Conservation (phyloP, 2,329 filamentous ascomycete species). For the Clarireedia sp. region DNA sequence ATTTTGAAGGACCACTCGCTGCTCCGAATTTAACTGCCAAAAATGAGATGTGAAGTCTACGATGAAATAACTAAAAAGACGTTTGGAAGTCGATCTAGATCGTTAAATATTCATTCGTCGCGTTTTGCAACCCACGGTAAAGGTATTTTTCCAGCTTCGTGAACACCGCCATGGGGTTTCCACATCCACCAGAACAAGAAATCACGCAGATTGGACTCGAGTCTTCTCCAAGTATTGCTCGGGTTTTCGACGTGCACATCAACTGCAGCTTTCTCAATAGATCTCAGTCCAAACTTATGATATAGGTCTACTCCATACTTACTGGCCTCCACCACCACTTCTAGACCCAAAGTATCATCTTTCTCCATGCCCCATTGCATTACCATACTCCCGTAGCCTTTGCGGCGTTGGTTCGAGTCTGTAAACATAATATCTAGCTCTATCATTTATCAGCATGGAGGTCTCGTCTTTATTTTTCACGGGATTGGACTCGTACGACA, state of each 20-base stretch:
- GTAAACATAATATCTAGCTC: not conserved
- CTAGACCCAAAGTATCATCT: not conserved
- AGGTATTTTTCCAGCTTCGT: not conserved
- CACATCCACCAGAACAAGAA: conserved; percentile 2
- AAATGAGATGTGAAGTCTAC: too few species aligned
- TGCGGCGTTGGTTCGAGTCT: not conserved
- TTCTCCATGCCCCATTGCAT: not conserved
- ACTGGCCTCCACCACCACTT: not conserved
- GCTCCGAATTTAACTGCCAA: too few species aligned
- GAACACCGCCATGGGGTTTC: not conserved
- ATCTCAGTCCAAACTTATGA: conserved; percentile 1
- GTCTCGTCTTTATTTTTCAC: not conserved
- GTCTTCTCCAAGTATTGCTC: not conserved
- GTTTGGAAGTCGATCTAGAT: too few species aligned
- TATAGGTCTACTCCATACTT: not conserved
- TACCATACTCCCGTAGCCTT: not conserved
- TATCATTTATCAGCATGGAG: not conserved
- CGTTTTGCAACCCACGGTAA: not conserved
- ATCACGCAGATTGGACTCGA: not conserved
- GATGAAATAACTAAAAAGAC: too few species aligned
- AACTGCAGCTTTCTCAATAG: not conserved
- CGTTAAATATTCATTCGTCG: too few species aligned
- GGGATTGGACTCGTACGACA: not conserved
- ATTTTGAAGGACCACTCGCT: too few species aligned
- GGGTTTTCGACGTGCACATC: not conserved